Evolutionary conservation across 305 asterid species (phyloP).

Genomic region (Stenogyne calaminthoides): DNA sequence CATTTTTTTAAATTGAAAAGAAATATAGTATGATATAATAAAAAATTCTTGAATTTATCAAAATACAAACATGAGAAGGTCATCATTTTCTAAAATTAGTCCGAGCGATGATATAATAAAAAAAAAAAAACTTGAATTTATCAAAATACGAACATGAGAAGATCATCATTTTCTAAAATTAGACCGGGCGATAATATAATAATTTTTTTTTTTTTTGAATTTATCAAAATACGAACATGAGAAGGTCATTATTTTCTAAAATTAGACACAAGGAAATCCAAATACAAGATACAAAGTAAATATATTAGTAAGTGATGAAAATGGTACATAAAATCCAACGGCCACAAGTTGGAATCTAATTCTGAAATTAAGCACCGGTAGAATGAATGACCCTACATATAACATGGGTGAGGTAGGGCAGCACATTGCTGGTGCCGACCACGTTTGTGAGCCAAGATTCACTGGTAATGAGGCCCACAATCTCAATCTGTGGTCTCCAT

Average conservation of each 20-base stretch:
- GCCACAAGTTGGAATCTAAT: not conserved
- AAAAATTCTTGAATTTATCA: too few species aligned
- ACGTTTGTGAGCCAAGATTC: not conserved
- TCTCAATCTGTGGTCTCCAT: not conserved
- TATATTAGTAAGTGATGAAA: too few species aligned
- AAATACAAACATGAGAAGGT: too few species aligned
- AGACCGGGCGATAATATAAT: not conserved
- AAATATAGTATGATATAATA: too few species aligned
- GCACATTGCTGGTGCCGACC: not conserved
- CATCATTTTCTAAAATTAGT: not conserved
- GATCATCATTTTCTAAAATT: not conserved
- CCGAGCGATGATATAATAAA: too few species aligned
- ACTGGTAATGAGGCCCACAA: not conserved
- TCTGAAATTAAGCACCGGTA: not conserved
- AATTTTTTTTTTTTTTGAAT: too few species aligned
- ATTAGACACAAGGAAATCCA: not conserved
- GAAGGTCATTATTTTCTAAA: not conserved
- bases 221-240: too few species aligned
- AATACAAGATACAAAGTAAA: too few species aligned
- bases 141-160: too few species aligned
- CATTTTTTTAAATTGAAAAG: too few species aligned
- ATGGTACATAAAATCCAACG: not conserved
- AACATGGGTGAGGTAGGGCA: not conserved
- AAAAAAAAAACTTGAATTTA: too few species aligned
- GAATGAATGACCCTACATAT: not conserved